These are phyloP conservation scores for Neurospora terricola DNA, from an alignment of 495 filamentous ascomycete genomes.

Conservation along the genomic window DNA sequence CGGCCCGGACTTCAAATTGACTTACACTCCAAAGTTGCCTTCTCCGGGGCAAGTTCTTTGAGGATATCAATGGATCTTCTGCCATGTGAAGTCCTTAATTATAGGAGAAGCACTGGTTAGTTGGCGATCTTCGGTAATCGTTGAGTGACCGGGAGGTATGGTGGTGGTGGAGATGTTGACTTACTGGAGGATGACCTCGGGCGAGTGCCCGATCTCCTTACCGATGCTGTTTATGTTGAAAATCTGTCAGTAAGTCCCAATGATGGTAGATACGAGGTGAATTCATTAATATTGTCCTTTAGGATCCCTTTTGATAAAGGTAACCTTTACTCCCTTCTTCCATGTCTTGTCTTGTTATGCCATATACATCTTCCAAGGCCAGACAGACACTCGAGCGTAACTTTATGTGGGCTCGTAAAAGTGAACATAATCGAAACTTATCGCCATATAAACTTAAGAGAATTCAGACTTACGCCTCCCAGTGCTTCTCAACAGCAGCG, in stretches of 20 bases:
- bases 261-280: too few relatives aligned
- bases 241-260: background rate
- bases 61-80: slow-evolving; percentile 75
- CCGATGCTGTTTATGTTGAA: slow-evolving; percentile 49
- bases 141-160: background rate
- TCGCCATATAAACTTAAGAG: background rate
- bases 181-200: slow-evolving; percentile 61
- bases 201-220: slow-evolving; percentile 71
- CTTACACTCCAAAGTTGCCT: slow-evolving; percentile 88
- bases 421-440: background rate
- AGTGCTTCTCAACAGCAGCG: slow-evolving; percentile 81
- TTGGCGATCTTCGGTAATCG: background rate
- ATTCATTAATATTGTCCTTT: too few relatives aligned
- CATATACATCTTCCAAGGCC: background rate
- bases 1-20: slow-evolving; percentile 4
- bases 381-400: background rate
- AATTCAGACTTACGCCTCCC: slow-evolving; percentile 54
- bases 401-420: background rate
- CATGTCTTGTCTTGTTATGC: background rate
- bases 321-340: too few relatives aligned
- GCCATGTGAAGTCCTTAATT: slow-evolving; percentile 65
- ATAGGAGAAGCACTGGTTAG: background rate
- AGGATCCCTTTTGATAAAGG: too few relatives aligned
- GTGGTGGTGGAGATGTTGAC: background rate
- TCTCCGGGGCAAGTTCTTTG: slow-evolving; percentile 59